Conservation (phyloP, 768 basidiomycete species). For the Collybia sordida region DNA sequence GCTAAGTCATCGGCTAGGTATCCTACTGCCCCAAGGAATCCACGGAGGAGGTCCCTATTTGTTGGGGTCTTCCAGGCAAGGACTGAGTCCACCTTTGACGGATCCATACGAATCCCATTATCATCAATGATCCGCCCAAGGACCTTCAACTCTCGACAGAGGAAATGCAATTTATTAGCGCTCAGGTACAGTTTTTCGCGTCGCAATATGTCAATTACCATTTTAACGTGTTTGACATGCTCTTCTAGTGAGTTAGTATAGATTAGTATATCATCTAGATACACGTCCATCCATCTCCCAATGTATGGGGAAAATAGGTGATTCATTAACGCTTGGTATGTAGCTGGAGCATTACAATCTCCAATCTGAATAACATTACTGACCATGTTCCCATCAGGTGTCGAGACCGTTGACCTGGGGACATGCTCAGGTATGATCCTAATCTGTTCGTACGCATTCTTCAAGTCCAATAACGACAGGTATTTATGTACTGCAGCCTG, state of each 20-base stretch:
- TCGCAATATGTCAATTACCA: slow-evolving; percentile 19
- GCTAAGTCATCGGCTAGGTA: slow-evolving; percentile 24
- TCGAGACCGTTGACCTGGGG: slow-evolving; percentile 13
- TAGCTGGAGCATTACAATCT: background rate
- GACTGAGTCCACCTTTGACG: slow-evolving; percentile 27
- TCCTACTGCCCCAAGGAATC: slow-evolving; percentile 30
- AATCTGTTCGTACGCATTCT: slow-evolving; percentile 37
- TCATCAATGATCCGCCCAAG: slow-evolving; percentile 25
- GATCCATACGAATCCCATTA: slow-evolving; percentile 28
- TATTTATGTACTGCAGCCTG: slow-evolving; percentile 18
- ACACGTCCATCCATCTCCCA: slow-evolving; percentile 7
- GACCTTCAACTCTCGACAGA: slow-evolving; percentile 20
- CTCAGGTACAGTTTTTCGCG: slow-evolving; percentile 30
- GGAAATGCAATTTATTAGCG: slow-evolving; percentile 24
- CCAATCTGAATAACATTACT: slow-evolving; percentile 23
- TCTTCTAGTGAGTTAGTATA: slow-evolving; percentile 9
- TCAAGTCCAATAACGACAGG: slow-evolving; percentile 28
- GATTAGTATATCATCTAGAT: slow-evolving; percentile 10
- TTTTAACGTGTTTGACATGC: slow-evolving; percentile 7
- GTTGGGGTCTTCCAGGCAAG: slow-evolving; percentile 22
- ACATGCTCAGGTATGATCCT: slow-evolving; percentile 21
- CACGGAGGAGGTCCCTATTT: slow-evolving; percentile 21
- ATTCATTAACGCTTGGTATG: slow-evolving; percentile 10
- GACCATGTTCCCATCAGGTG: slow-evolving; percentile 26
- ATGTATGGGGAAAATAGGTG: slow-evolving; percentile 7